Evolutionary conservation across 179 eudicot genomes (phyloP).

Genomic region (Amaranthus tricolor): DNA sequence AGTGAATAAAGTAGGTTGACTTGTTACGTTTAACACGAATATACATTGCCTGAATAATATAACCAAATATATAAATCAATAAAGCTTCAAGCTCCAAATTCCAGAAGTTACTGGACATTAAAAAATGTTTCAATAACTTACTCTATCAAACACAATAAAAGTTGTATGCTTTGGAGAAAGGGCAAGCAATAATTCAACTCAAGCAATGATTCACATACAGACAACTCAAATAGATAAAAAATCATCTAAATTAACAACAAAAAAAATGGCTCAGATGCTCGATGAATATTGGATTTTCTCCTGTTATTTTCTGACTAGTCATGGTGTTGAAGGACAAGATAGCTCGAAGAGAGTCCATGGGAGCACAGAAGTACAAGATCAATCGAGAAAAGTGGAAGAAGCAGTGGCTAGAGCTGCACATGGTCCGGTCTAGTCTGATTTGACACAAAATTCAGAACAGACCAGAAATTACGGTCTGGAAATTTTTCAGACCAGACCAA

Average conservation of each 20-base stretch:
- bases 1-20: conserved; percentile 91
- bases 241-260: background rate
- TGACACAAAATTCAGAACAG: too few relatives aligned
- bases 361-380: too few relatives aligned
- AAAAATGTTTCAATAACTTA: background rate
- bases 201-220: background rate
- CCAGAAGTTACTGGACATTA: background rate
- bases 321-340: too few relatives aligned
- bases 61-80: conserved; percentile 1
- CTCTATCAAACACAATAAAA: background rate
- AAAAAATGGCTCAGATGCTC: too few relatives aligned
- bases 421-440: too few relatives aligned
- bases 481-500: too few relatives aligned
- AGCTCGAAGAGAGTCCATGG: too few relatives aligned
- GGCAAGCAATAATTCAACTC: background rate
- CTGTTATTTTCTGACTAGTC: too few relatives aligned
- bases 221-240: background rate
- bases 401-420: too few relatives aligned
- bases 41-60: conserved; percentile 72
- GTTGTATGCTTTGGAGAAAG: background rate
- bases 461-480: too few relatives aligned
- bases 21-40: conserved; percentile 87
- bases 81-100: conserved; percentile 6
- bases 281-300: too few relatives aligned
- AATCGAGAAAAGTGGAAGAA: too few relatives aligned